Evolutionary conservation across 129 eudicot genomes (phyloP), one percentile per base, ranked within the genome.

Genomic region (Solidago caesia): DNA sequence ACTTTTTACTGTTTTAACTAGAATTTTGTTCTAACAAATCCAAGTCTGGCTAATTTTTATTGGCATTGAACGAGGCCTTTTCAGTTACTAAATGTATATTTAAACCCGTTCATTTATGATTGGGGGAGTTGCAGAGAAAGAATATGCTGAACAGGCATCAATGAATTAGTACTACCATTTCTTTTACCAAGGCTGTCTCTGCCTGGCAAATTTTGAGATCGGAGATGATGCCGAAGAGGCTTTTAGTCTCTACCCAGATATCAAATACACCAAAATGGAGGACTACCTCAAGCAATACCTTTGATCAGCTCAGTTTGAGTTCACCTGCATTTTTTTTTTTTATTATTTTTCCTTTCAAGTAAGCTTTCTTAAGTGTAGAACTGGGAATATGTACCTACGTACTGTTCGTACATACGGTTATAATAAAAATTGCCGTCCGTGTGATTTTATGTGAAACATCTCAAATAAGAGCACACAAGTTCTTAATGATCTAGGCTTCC

Each of bases 161-260:
- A 66, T 79, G 48, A 70, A 69, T 7, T 86, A 85, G 55, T 81
- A 64, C 56, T 82, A 82, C 72, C 86, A 85, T 42, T 57, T 81
- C 1, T 85, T 66, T 67, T 85, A 81, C 79, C 58, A 85, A 58
- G 89, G 89, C 33, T 81, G 89, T 64, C 84, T 85, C 33, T 81
- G 89, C 69, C 84, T 85, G 41, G 48, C 86, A 41, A 85, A 82
- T 75, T 85, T 85, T 58, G 79, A 85, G 44, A 76, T 81, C 0
- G 75, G 80, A 39, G 83, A 78, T 16, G 86, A 67, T 9, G 88
- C 65, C 14, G 77, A 75, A 68, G 89, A 85, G 55, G 83, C 81
- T 33, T 58, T 77, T 7, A 45, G 26, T 53, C 82, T 85, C 26
- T 85, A 85, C 67, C 89, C 89, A 0, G 84, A 85, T 11, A 44